Evolutionary conservation across 2,329 filamentous ascomycete genomes (phyloP), one percentile per base, ranked within the genome.

Genomic region (Mycosphaerelloides madeirae): DNA sequence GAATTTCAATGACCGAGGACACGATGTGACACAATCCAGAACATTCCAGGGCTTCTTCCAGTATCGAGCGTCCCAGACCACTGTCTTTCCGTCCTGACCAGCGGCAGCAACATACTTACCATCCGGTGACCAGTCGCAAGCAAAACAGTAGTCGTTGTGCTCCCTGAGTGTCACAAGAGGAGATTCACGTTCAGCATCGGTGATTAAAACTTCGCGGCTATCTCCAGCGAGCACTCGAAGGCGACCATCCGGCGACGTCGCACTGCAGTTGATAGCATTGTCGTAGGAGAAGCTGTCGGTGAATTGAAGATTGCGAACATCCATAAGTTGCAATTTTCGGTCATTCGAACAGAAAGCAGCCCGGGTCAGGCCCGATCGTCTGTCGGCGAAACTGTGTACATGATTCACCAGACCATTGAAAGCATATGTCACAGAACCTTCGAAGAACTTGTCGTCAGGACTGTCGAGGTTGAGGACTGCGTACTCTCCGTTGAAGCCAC

Each of bases 91-190:
- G 63, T 91, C 86, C 64, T 91, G 85, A 49, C 83, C 84, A 16
- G 82, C 85, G 0, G 86, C 90, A 11, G 86, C 86, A 15, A 90
- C 76, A 11, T 81, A 83, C 68, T 81, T 81, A 25, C 85, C 85
- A 60, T 90, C 83, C 41, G 84, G 80, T 14, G 85, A 83, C 86
- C 86, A 91, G 53, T 84, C 85, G 57, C 84, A 88, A 1, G 85
- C 80, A 57, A 90, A 91, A 2, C 81, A 84, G 54, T 76, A 85
- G 58, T 89, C 85, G 12, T 71, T 72, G 2, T 83, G 81, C 3
- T 69, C 65, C 3, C 41, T 40, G 1, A 90, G 74, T 19, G 69
- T 66, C 53, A 83, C 50, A 77, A 73, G 43, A 70, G 71, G 47
- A 75, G 68, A 68, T 12, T 84, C 81, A 20, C 44, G 38, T 43